phyloP scores from a whole-genome alignment of 2,329 filamentous ascomycete genomes.

The Trichophyton benhamiae region DNA sequence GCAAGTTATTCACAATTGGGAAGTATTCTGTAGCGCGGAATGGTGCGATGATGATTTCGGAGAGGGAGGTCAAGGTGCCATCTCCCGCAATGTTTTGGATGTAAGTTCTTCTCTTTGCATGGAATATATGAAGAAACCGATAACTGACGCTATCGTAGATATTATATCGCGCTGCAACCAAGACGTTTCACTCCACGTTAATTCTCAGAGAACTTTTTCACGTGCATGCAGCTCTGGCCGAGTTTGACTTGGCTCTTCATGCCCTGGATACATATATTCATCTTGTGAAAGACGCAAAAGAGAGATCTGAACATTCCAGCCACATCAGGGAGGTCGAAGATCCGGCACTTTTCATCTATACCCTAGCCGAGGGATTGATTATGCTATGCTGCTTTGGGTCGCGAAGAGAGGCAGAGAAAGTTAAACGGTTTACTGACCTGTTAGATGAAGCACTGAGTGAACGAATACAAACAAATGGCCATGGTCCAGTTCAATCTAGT shows the following conservation, averaged over 20 bases:
- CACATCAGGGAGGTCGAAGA: conserved; percentile 62
- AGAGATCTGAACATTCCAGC: conserved; percentile 61
- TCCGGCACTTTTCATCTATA: conserved; percentile 63
- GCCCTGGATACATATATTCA: conserved; percentile 87
- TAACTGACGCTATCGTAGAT: conserved; percentile 38
- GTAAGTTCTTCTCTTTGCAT: conserved; percentile 23
- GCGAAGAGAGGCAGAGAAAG: conserved; percentile 62
- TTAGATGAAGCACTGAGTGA: conserved; percentile 17
- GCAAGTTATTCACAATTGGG: conserved; percentile 74
- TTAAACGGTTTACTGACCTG: conserved; percentile 55
- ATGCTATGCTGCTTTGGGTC: conserved; percentile 74
- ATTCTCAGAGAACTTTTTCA: conserved; percentile 78
- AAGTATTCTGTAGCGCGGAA: conserved; percentile 60
- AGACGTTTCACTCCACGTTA: conserved; percentile 88
- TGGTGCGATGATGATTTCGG: conserved; percentile 76
- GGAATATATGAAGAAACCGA: too few relatives aligned
- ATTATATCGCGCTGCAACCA: conserved; percentile 78
- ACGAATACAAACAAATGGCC: conserved; percentile 11
- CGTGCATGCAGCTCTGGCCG: conserved; percentile 73
- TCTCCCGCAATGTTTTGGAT: conserved; percentile 66
- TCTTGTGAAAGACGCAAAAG: conserved; percentile 73
- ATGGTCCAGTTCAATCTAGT: not conserved
- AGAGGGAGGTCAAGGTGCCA: conserved; percentile 61
- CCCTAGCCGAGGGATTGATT: conserved; percentile 66
- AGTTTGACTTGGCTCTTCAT: conserved; percentile 84